Conservation (phyloP, 306 rosid genomes). For the Casuarina equisetifolia region DNA sequence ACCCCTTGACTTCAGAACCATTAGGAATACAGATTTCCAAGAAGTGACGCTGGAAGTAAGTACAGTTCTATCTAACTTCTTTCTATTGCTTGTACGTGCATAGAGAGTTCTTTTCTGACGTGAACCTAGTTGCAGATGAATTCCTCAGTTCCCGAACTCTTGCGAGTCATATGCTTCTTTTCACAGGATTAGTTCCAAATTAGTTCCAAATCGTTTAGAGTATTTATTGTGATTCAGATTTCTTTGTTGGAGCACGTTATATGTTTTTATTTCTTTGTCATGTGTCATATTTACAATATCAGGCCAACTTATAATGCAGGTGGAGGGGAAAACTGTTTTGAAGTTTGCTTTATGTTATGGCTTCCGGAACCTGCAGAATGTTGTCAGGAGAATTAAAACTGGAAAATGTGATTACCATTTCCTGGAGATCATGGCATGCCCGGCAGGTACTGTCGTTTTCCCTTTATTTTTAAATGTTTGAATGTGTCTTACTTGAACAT, state of each 20-base stretch:
- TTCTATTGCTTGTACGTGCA: slow-evolving; percentile 5
- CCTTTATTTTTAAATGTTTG: not conserved
- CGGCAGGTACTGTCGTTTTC: slow-evolving; percentile 60
- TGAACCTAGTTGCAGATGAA: slow-evolving; percentile 2
- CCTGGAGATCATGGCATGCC: slow-evolving; percentile 98
- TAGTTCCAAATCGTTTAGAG: not conserved
- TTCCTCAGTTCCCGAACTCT: not conserved
- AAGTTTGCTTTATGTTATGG: slow-evolving; percentile 88
- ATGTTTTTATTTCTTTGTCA: slow-evolving; percentile 14
- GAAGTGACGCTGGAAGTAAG: slow-evolving; percentile 83
- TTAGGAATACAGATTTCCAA: slow-evolving; percentile 80
- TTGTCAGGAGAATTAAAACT: slow-evolving; percentile 69
- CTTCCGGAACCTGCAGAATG: slow-evolving; percentile 85
- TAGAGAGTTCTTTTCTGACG: not conserved
- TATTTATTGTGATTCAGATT: not conserved
- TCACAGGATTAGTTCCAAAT: not conserved
- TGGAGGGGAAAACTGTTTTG: slow-evolving; percentile 72
- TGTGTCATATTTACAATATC: slow-evolving; percentile 5
- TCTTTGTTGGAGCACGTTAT: not conserved
- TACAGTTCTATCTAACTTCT: slow-evolving; percentile 7
- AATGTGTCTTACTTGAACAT: not conserved
- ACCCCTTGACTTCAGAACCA: slow-evolving; percentile 67
- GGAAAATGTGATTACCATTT: slow-evolving; percentile 85
- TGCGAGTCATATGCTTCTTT: not conserved
- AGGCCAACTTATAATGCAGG: slow-evolving; percentile 45